Evolutionary conservation across 495 filamentous ascomycete genomes (phyloP).

Genomic region (Penicillium ucsense): DNA sequence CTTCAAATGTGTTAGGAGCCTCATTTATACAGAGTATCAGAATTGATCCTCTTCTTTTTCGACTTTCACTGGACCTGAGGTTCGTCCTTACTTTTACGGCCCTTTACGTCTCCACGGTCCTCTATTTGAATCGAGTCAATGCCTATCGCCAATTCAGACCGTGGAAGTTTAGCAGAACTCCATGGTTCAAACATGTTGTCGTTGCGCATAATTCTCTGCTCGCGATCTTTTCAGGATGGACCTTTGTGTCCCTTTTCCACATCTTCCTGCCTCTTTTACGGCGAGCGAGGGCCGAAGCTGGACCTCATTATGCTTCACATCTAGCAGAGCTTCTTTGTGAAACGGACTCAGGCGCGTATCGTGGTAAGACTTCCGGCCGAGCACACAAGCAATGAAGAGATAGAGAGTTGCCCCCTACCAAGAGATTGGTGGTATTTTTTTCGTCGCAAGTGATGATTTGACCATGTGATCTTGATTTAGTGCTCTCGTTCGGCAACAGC

Average conservation of each 20-base stretch:
- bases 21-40: background rate
- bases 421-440: no score
- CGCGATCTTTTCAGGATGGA: slow-evolving; percentile 9
- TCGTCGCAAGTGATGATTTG: background rate
- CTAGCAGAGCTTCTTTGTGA: slow-evolving; percentile 10
- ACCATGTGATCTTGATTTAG: background rate
- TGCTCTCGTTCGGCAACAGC: background rate
- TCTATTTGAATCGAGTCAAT: slow-evolving; percentile 9
- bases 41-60: slow-evolving; percentile 1
- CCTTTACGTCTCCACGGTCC: slow-evolving; percentile 4
- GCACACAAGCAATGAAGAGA: no score
- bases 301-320: background rate
- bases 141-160: slow-evolving; percentile 4
- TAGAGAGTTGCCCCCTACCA: no score
- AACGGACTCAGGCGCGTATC: slow-evolving; percentile 2
- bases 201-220: slow-evolving; percentile 5
- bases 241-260: slow-evolving; percentile 1
- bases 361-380: background rate
- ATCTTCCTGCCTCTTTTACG: background rate
- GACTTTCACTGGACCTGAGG: background rate
- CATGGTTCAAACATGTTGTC: slow-evolving; percentile 2
- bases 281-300: background rate
- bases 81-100: slow-evolving; percentile 7
- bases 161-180: slow-evolving; percentile 9
- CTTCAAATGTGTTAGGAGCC: background rate